Percentiles rank a stretch among this genome's conserved stretches.
Conservation (phyloP, 306 rosid species). For the Leucaena leucocephala region DNA sequence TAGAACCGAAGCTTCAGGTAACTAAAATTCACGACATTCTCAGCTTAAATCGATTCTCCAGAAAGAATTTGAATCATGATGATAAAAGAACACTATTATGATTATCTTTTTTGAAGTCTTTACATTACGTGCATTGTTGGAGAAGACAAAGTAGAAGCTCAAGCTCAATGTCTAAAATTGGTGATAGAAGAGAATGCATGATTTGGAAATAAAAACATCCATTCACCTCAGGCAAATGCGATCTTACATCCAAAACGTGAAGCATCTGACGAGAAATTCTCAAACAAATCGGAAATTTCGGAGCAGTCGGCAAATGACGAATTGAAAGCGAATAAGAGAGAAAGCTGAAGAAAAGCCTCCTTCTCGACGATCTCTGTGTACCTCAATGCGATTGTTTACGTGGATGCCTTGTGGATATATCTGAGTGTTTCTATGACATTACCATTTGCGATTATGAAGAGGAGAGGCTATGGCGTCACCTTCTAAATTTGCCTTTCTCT, state of each 20-base stretch:
- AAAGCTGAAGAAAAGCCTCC: slow-evolving; percentile 4
- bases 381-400: background rate
- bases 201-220: background rate
- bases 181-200: slow-evolving; percentile 10
- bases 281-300: slow-evolving; percentile 1
- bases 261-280: background rate
- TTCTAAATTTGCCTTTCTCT: slow-evolving; percentile 45
- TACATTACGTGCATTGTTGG: background rate
- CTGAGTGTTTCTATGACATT: background rate
- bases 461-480: slow-evolving; percentile 65
- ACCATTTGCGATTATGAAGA: slow-evolving; percentile 15
- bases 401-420: background rate
- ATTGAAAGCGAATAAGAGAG: slow-evolving; percentile 7
- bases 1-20: slow-evolving; percentile 12
- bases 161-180: background rate
- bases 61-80: slow-evolving; percentile 6
- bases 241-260: slow-evolving; percentile 9
- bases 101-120: background rate
- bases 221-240: slow-evolving; percentile 39
- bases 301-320: background rate
- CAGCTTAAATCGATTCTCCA: background rate
- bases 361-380: background rate
- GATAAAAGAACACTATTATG: background rate
- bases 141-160: too few relatives aligned
- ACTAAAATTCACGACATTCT: slow-evolving; percentile 10